Percentiles rank a stretch among this genome's conserved stretches.
phyloP scores from a whole-genome alignment of 2,329 filamentous ascomycete genomes.

The Fusarium sacchari region DNA sequence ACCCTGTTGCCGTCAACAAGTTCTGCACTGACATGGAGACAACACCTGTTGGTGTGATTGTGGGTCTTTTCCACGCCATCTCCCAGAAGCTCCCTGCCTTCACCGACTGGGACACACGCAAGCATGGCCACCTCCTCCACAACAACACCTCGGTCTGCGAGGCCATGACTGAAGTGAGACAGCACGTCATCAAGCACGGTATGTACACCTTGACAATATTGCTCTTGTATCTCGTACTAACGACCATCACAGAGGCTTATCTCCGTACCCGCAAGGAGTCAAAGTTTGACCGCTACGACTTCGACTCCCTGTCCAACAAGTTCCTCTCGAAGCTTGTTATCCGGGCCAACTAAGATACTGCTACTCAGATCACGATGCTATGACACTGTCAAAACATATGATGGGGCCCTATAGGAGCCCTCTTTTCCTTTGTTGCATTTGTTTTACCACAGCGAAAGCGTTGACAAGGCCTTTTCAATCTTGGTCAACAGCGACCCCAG shows the following conservation, averaged over 20 bases:
- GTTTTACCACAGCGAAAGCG: conserved; percentile 57
- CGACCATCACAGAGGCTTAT: conserved; percentile 75
- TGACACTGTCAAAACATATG: conserved; percentile 30
- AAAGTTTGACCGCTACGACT: conserved; percentile 90
- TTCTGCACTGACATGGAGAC: conserved; percentile 98
- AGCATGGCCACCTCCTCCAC: conserved; percentile 89
- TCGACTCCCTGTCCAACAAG: conserved; percentile 96
- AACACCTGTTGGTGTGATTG: conserved; percentile 93
- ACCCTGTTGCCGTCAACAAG: conserved; percentile 85
- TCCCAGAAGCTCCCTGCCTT: conserved; percentile 95
- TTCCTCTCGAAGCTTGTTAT: conserved; percentile 97
- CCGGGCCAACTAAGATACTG: conserved; percentile 77
- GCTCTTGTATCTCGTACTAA: conserved; percentile 34
- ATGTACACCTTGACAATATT: conserved; percentile 53
- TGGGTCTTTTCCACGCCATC: conserved; percentile 96
- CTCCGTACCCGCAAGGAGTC: conserved; percentile 81
- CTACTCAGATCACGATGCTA: conserved; percentile 17
- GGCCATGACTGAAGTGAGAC: conserved; percentile 93
- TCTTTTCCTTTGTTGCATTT: conserved; percentile 46
- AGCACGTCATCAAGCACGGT: conserved; percentile 95
- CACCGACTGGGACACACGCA: conserved; percentile 91
- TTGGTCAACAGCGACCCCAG: conserved; percentile 45
- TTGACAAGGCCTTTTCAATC: conserved; percentile 52
- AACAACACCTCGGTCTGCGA: conserved; percentile 94
- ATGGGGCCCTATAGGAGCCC: conserved; percentile 8